Evolutionary conservation across 2,329 filamentous ascomycete genomes (phyloP).

Genomic region (Basipetospora chlamydospora): DNA sequence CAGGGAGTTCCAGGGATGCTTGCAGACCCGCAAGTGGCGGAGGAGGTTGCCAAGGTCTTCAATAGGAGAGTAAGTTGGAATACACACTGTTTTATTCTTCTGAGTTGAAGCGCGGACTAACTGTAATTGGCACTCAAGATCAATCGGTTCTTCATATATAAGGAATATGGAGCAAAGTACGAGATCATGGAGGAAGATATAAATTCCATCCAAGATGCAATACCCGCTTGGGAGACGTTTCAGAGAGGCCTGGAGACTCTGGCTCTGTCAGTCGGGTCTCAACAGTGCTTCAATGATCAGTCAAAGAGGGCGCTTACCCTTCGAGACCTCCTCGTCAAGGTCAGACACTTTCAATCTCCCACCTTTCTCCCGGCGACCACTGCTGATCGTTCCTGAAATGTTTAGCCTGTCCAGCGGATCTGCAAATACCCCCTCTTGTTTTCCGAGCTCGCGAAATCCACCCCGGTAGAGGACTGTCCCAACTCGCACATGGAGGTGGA

Average conservation of each 20-base stretch:
- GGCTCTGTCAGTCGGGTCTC: conserved; percentile 57
- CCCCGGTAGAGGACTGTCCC: conserved; percentile 73
- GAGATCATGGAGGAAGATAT: conserved; percentile 72
- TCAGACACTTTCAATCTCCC: no score
- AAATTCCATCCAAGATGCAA: conserved; percentile 49
- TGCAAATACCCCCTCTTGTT: conserved; percentile 87
- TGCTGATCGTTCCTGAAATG: no score
- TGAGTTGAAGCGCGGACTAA: background rate
- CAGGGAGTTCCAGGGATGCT: conserved; percentile 35
- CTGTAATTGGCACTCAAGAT: conserved; percentile 50
- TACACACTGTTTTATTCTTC: background rate
- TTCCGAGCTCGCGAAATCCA: conserved; percentile 66
- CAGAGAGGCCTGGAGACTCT: conserved; percentile 77
- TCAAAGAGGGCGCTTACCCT: conserved; percentile 67
- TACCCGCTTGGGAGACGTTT: conserved; percentile 63
- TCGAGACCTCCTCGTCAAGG: conserved; percentile 82
- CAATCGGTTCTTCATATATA: conserved; percentile 70
- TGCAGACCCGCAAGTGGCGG: conserved; percentile 43
- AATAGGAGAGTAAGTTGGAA: conserved; percentile 37
- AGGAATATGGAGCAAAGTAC: conserved; percentile 84
- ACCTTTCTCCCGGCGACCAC: no score
- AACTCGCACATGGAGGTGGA: conserved; percentile 69
- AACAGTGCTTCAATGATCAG: conserved; percentile 46
- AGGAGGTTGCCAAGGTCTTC: conserved; percentile 47
- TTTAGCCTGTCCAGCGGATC: conserved; percentile 75